Base-by-base conservation (phyloP, 1,284 basidiomycete genomes). In the Marasmius sp. region DNA sequence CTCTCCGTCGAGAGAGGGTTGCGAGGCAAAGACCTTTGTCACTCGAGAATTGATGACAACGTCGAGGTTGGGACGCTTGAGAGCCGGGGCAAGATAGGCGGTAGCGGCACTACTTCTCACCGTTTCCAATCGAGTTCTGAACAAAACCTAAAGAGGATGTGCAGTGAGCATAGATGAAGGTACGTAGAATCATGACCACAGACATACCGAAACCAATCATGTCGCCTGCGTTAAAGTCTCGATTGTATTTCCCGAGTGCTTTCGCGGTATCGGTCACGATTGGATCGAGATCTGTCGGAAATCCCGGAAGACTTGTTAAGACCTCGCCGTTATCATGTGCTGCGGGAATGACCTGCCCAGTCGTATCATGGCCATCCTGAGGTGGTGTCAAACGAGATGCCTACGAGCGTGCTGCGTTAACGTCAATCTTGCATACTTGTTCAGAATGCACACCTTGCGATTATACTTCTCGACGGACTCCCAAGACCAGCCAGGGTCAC, bases 401-500 rank as follows among this genome's bases (percentile, higher is more conserved):
- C 66, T 65, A 43, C 8, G 12, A 11, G 2, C 59, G 12, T 18
- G 14, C 14, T 9, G 8, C 43, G 47, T 16, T 38, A 43, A 22
- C 11, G 16, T 53, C 16, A 11, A 33, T 58, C 16, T 16, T 16
- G 48, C 9, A 38, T 20, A 6, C 45, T 54, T 36, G 59, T 48
- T 18, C 66, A 55, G 11, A 37, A 27, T 16, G 12, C 52, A 6
- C 39, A 68, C 70, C 65, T 66, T 69, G 49, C 60, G 57, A 56
- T 68, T 66, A 45, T 64, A 71, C n/a, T 61, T 57, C 56, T 55
- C 50, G 3, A 72, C 27, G 2, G 47, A 62, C 20, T 69, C 52
- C 72, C 73, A 75, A 18, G 66, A 60, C 74, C 73, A 75, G 8
- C 68, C 68, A 10, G 49, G 12, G 60, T 75, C 72, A 6, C 64